These are phyloP conservation scores for Taiwanofungus camphoratus DNA, from an alignment of 1,284 basidiomycete species.

Conservation along the genomic window DNA sequence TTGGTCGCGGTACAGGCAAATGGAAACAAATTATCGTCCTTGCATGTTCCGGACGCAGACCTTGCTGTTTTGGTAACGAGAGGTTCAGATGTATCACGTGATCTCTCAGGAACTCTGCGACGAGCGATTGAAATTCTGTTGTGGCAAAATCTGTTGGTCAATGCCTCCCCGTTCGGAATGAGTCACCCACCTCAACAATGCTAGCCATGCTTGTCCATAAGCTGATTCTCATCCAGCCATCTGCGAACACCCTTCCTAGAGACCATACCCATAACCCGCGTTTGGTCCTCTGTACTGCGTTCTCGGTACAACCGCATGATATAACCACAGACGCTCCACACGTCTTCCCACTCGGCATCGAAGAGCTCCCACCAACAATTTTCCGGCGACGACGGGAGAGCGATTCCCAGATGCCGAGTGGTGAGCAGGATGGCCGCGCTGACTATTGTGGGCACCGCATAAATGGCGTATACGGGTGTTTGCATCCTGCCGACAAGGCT, in stretches of 20 bases:
- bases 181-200: neutral
- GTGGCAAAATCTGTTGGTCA: too few species aligned
- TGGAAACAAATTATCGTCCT: too few species aligned
- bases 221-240: constrained; percentile 56
- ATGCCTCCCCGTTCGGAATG: too few species aligned
- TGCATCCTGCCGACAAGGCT: constrained; percentile 55
- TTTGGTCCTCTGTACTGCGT: constrained; percentile 31
- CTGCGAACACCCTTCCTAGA: constrained; percentile 66
- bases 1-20: too few species aligned
- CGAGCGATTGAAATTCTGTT: too few species aligned
- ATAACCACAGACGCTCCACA: constrained; percentile 75
- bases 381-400: constrained; percentile 63
- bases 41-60: too few species aligned
- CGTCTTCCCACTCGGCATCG: constrained; percentile 80
- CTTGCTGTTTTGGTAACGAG: too few species aligned
- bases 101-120: too few species aligned
- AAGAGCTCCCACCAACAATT: constrained; percentile 86
- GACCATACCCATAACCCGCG: constrained; percentile 46
- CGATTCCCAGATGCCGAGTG: constrained; percentile 60
- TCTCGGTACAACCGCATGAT: constrained; percentile 75
- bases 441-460: constrained; percentile 84
- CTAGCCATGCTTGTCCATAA: constrained; percentile 4
- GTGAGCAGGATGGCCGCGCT: constrained; percentile 80
- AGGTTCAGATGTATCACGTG: too few species aligned
- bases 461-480: constrained; percentile 86